Evolutionary conservation across 352 stramenopile genomes (phyloP).

Genomic region (Globisporangium echinulatum): DNA sequence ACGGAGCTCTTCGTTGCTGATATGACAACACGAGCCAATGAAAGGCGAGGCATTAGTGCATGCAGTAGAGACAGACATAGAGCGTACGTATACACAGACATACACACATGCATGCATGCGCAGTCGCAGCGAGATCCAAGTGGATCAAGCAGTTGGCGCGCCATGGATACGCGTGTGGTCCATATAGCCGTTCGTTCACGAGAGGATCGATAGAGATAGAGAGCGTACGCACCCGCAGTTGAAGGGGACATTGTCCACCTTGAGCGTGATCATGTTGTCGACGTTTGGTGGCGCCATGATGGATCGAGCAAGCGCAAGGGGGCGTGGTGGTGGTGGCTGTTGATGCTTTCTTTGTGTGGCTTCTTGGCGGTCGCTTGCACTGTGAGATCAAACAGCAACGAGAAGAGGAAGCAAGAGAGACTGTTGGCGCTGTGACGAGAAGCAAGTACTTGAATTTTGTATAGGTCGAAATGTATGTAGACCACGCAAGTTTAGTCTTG

Average conservation of each 20-base stretch:
- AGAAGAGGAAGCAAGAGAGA: neutral
- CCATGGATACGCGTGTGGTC: too few species aligned
- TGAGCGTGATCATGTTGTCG: conserved; percentile 81
- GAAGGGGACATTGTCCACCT: conserved; percentile 87
- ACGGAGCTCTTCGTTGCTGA: conserved; percentile 43
- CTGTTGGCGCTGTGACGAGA: neutral
- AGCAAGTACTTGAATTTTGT: neutral
- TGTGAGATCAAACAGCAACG: neutral
- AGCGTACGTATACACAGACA: neutral
- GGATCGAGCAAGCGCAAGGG: too few species aligned
- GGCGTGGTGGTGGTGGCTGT: neutral
- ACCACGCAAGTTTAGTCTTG: neutral
- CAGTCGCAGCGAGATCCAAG: neutral
- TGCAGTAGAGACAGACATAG: neutral
- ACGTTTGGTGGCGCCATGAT: conserved; percentile 69
- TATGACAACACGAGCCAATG: neutral
- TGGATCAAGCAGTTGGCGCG: neutral
- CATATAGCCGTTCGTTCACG: too few species aligned
- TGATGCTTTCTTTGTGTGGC: neutral
- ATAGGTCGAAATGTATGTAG: neutral
- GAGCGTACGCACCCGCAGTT: conserved; percentile 43
- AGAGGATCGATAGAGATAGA: neutral
- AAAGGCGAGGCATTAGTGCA: neutral
- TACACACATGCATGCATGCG: neutral
- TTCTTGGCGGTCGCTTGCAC: neutral